Base-by-base conservation (phyloP, 2,329 filamentous ascomycete species). In the Aspergillus ochraceus region DNA sequence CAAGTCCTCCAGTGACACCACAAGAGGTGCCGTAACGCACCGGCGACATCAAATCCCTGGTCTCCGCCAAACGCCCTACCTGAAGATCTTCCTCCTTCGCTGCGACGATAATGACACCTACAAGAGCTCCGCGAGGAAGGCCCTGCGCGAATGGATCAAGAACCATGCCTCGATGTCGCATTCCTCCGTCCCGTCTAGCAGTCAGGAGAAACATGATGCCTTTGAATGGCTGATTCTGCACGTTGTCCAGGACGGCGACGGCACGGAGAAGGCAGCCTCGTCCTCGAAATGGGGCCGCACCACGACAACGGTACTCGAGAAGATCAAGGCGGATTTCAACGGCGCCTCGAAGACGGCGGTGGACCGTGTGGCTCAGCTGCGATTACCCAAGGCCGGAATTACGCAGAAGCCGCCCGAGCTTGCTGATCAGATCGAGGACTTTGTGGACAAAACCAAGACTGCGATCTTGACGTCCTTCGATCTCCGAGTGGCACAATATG, bases 81-180 rank as follows among this genome's bases (percentile, higher is more conserved):
- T 99, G 60, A 98, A 97, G 74, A 80, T 99, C 6, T 89, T 93
- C 59, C 80, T 99, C 2, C 84, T 99, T 55, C 86, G 93, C 70
- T 98, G 95, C 77, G 95, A 98, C 78, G 95, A 99, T 73, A 96
- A 92, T 70, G 96, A 99, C 52, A 87, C 87, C 9, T 99, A 99
- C 82, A 98, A 97, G 76, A 81, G 86, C 1, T 86, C 86, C 12
- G 88, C 91, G 6, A 85, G 92, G 54, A 87, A 90, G 69, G 86
- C 91, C 66, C 83, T 99, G 39, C 86, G 91, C 54, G 93, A 98
- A 65, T 99, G 95, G 95, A 86, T 98, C 69, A 96, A 95, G 75
- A 81, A 85, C 6, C 84, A 96, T 63, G 87, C 88, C 0, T 84
- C 86, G 0, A 80, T 85, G 0, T 81, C 86, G 2, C 79, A 84